Base-by-base conservation (phyloP, 352 stramenopile genomes). In the Phytophthora rubi region DNA sequence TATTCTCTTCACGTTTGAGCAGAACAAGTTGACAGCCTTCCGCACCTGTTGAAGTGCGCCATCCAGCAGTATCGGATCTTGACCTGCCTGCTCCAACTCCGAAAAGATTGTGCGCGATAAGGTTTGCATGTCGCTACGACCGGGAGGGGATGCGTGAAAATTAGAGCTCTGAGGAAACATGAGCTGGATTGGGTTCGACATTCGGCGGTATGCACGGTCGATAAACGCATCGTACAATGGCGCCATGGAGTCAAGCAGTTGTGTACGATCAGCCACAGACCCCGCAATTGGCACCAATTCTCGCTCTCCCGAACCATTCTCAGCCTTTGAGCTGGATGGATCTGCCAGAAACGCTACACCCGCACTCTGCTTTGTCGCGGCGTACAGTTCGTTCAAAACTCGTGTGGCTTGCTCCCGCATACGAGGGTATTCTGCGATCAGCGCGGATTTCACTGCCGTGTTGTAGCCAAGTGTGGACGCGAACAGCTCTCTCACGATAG, bases 101-200 rank as follows among this genome's bases (percentile, higher is more conserved):
- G 76, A 72, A 30, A 87, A 82, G 37, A 96, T 88, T 16, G 87
- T 91, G 28, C 85, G 85, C 16, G 86, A 84, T 3, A 96, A 71
- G 9, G 86, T 93, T 64, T 92, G 85, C 82, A 95, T 95, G 30
- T 96, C 89, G 44, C 82, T 94, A 12, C 88, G 82, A 26, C 86
- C 89, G 10, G 89, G 89, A 7, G 88, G 86, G 26, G 88, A 94
- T 49, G 86, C 78, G 68, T 96, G 89, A 69, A 94, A 96, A 64
- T 88, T 90, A 18, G 83, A 74, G 69, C 84, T 94, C 37, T 94
- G 83, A 8, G 89, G 89, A 59, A 96, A 96, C 89, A 96, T 96
- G 68, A 96, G 85, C 66, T 94, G 76, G 44, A 96, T 92, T 45
- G 88, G 89, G 30, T 87, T 89, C 3, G 80, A 82, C 59, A 96